A percentile compares a stretch with the other conserved stretches of the same genome.
Evolutionary conservation across 2,329 filamentous ascomycete species (phyloP).

Genomic region (Conoideocrella luteorostrata): DNA sequence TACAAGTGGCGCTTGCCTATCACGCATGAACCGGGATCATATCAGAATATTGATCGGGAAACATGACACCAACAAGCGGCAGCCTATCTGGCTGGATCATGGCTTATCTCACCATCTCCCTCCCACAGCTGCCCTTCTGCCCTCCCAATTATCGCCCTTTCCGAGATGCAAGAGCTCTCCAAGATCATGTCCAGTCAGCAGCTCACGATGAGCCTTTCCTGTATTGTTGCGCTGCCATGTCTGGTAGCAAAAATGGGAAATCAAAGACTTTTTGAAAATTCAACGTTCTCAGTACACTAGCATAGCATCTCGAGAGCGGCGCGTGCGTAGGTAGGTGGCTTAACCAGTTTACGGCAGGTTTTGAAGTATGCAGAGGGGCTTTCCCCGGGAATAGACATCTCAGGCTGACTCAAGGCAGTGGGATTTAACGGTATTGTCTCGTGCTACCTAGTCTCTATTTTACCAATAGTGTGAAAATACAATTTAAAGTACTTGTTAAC

Average conservation of each 20-base stretch:
- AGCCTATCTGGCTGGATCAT: too few relatives aligned
- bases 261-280: too few relatives aligned
- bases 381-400: too few relatives aligned
- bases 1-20: slow-evolving; percentile 10
- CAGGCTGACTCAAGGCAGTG: too few relatives aligned
- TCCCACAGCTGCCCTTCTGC: slow-evolving; percentile 2
- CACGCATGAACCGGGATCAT: slow-evolving; percentile 10
- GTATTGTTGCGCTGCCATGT: not conserved
- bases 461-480: too few relatives aligned
- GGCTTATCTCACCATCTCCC: not conserved
- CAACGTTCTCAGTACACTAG: slow-evolving; percentile 9
- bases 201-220: slow-evolving; percentile 1
- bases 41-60: slow-evolving; percentile 6
- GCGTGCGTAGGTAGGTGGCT: slow-evolving; percentile 9
- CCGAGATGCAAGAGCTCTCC: not conserved
- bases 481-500: too few relatives aligned
- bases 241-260: not conserved
- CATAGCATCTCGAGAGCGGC: slow-evolving; percentile 12
- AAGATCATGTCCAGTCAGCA: not conserved
- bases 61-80: too few relatives aligned
- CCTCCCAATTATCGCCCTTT: not conserved
- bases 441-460: too few relatives aligned
- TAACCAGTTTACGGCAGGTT: too few relatives aligned
- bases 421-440: too few relatives aligned
- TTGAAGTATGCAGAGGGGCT: too few relatives aligned